Percentiles rank a stretch among this genome's conserved stretches.
Evolutionary conservation across 148 eudicot genomes (phyloP).

Genomic region (Vaccinium macrocarpon): DNA sequence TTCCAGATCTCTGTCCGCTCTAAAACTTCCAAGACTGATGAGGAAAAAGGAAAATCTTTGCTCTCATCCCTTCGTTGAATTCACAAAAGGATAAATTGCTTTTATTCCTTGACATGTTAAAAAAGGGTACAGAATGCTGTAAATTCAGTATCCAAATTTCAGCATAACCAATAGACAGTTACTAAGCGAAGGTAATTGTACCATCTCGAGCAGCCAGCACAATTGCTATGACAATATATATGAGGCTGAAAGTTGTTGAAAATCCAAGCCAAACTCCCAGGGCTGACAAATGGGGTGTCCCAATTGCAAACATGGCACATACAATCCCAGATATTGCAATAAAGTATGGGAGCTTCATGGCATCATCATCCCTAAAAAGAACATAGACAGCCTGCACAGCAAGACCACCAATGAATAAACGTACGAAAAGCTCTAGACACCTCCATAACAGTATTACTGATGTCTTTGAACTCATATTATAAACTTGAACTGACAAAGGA

Average conservation of each 20-base stretch:
- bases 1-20: not conserved
- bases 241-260: slow-evolving; percentile 69
- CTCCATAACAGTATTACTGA: not conserved
- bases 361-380: slow-evolving; percentile 48
- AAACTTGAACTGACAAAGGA: not conserved
- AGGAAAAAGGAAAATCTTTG: not conserved
- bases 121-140: not conserved
- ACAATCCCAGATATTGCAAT: slow-evolving; percentile 72
- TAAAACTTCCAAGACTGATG: not conserved
- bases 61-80: not conserved
- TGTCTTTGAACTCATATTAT: not conserved
- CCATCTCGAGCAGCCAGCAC: slow-evolving; percentile 76
- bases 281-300: slow-evolving; percentile 85
- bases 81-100: not conserved
- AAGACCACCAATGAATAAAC: slow-evolving; percentile 2
- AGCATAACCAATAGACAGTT: not conserved
- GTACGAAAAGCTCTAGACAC: not conserved
- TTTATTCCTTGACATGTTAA: not conserved
- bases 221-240: slow-evolving; percentile 70
- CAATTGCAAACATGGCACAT: slow-evolving; percentile 78
- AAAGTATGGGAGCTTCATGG: slow-evolving; percentile 80
- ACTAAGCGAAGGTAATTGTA: slow-evolving; percentile 27
- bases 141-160: not conserved
- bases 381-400: slow-evolving; percentile 68
- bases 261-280: slow-evolving; percentile 79